These are phyloP conservation scores for Aspergillus nomiae DNA, from an alignment of 2,329 filamentous ascomycete species.

Conservation along the genomic window DNA sequence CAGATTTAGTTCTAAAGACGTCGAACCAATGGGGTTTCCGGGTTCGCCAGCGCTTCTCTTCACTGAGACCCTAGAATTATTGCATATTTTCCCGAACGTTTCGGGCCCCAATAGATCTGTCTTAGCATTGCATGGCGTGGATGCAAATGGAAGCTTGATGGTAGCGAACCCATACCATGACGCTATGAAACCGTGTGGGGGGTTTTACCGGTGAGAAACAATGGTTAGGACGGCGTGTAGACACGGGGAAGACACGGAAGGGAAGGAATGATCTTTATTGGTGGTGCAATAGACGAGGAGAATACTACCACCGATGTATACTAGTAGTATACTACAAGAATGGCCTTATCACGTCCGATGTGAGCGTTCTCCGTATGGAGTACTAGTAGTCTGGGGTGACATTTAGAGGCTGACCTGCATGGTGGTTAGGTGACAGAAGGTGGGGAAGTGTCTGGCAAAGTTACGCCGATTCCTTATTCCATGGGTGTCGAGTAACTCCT, in stretches of 20 bases:
- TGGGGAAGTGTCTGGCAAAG: neutral
- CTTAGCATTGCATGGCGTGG: neutral
- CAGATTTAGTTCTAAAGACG: constrained; percentile 4
- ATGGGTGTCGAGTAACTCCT: neutral
- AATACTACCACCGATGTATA: neutral
- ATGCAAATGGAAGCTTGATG: neutral
- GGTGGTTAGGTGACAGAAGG: neutral
- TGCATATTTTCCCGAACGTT: constrained; percentile 7
- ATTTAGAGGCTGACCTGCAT: constrained; percentile 7
- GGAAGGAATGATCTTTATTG: constrained; percentile 2
- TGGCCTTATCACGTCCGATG: neutral
- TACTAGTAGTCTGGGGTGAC: constrained; percentile 7
- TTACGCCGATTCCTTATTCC: neutral
- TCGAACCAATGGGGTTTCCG: constrained; percentile 24
- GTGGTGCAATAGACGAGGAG: neutral
- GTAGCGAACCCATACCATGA: constrained; percentile 25
- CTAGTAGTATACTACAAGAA: neutral
- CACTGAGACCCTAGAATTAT: neutral
- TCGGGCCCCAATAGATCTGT: neutral
- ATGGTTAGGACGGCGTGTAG: constrained; percentile 20
- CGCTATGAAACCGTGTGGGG: constrained; percentile 27
- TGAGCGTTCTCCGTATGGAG: constrained; percentile 4
- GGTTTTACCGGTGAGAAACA: constrained; percentile 24
- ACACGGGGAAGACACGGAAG: constrained; percentile 12
- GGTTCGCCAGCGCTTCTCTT: constrained; percentile 17